Evolutionary conservation across 768 basidiomycete genomes (phyloP).

Genomic region (Saitozyma sp.): DNA sequence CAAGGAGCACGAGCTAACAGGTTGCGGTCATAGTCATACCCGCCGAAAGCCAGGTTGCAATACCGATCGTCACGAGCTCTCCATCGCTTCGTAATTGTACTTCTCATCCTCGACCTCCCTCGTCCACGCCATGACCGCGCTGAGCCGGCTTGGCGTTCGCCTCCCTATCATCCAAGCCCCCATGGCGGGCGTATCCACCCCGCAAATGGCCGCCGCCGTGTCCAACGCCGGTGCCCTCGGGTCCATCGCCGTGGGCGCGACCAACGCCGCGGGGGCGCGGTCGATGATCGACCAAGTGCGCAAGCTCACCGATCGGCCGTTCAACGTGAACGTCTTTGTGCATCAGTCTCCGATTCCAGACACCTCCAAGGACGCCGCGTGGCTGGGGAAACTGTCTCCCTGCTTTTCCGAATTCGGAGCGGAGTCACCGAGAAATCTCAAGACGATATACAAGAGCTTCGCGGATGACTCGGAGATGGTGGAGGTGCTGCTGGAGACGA

Average conservation of each 20-base stretch:
- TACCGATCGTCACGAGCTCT: too few relatives aligned
- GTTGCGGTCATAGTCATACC: too few relatives aligned
- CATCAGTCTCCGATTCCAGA: conserved; percentile 15
- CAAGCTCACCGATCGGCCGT: conserved; percentile 21
- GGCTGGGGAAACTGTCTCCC: conserved; percentile 28
- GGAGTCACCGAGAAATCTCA: conserved; percentile 15
- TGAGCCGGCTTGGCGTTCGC: conserved; percentile 24
- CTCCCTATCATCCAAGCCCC: conserved; percentile 45
- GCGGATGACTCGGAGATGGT: conserved; percentile 28
- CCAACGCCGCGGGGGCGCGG: conserved; percentile 16
- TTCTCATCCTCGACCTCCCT: too few relatives aligned
- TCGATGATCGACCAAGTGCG: conserved; percentile 24
- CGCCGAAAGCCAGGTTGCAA: too few relatives aligned
- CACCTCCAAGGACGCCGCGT: conserved; percentile 7
- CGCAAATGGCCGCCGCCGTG: conserved; percentile 39
- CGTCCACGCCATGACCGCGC: conserved; percentile 7
- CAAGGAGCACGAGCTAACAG: too few relatives aligned
- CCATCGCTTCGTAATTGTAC: too few relatives aligned
- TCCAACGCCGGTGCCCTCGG: conserved; percentile 45
- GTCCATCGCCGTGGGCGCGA: conserved; percentile 36
- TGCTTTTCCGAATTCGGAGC: conserved; percentile 17
- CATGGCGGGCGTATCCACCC: conserved; percentile 47
- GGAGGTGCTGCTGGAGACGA: conserved; percentile 26
- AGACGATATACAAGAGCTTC: conserved; percentile 36
- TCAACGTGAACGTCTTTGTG: conserved; percentile 45